Evolutionary conservation across 1,284 basidiomycete genomes (phyloP).

Genomic region (Sphaerobolus stellatus): DNA sequence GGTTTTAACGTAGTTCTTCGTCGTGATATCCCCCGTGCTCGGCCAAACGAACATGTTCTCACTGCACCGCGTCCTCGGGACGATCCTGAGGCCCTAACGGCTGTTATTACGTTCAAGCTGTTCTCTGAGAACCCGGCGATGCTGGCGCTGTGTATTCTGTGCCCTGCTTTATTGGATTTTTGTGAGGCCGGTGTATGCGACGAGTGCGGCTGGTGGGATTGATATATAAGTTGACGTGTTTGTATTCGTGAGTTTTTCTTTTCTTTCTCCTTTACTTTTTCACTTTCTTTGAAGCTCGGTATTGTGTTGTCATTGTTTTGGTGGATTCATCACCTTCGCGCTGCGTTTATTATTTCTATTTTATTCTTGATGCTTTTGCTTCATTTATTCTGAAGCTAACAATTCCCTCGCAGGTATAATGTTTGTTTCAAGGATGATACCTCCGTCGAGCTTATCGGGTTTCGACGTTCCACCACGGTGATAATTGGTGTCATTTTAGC

Average conservation of each 20-base stretch:
- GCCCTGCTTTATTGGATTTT: conserved; percentile 91
- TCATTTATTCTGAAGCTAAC: too few species aligned
- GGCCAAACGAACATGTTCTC: conserved; percentile 85
- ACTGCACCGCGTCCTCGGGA: conserved; percentile 77
- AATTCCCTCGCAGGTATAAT: too few species aligned
- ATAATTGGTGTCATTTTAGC: conserved; percentile 89
- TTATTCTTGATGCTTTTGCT: too few species aligned
- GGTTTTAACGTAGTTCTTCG: conserved; percentile 63
- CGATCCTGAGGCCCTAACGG: conserved; percentile 79
- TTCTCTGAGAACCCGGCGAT: conserved; percentile 77
- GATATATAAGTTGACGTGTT: conserved; percentile 88
- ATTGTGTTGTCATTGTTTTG: too few species aligned
- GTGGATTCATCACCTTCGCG: too few species aligned
- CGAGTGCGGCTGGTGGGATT: conserved; percentile 87
- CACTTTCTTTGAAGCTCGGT: conserved; percentile 2
- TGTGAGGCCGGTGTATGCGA: conserved; percentile 74
- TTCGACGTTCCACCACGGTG: conserved; percentile 79
- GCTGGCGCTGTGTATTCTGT: conserved; percentile 85
- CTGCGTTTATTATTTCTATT: too few species aligned
- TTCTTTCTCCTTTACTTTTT: background rate
- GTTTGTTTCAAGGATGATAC: conserved; percentile 67
- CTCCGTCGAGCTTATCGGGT: conserved; percentile 72
- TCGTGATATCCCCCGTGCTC: conserved; percentile 87
- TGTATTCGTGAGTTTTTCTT: conserved; percentile 64
- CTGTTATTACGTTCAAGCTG: conserved; percentile 66